Base-by-base conservation (phyloP, 805 yeast species). In the Wickerhamiella kazuoi region DNA sequence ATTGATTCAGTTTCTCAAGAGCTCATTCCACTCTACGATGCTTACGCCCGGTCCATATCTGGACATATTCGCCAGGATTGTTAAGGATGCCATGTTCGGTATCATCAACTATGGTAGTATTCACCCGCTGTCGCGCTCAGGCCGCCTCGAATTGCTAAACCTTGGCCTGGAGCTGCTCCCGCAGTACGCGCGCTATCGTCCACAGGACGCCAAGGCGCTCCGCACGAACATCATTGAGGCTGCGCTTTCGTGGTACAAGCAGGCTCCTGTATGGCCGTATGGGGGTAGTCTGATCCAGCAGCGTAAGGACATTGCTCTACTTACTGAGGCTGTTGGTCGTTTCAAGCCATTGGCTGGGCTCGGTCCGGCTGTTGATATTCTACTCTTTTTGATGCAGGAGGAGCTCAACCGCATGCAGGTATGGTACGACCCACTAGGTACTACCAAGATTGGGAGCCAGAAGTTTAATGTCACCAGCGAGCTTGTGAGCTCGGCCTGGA, bases 111-210 rank as follows among this genome's bases (percentile, higher is more conserved):
- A 30, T 14, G 95, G 90, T 2, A 79, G 93, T 48, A 57, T 69
- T 36, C 96, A 87, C 57, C 93, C 96, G 8, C 74, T 74, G 53
- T 73, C 95, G 0, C 67, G 96, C 44, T 55, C 74, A 44, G 65
- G 71, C 6, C 66, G 97, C 42, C 79, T 79, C 51, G 93, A 82
- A 53, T 56, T 87, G 46, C 63, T 83, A 35, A 59, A 67, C 31
- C 75, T 83, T 50, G 72, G 84, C 0, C 60, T 79, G 38, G 78
- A 76, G 36, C 65, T 84, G 2, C 59, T 80, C 44, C 63, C 60
- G 15, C 70, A 69, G 21, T 82, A 79, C 52, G 48, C 55, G 34
- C 64, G 65, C 41, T 63, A 56, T 60, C 2, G 64, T 76, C 43
- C 43, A 7, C 19, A 26, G 14, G 1, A 62, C 68, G 45, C 64